A percentile compares a stretch with the other conserved stretches of the same genome.
Evolutionary conservation across 495 filamentous ascomycete species (phyloP).

Genomic region (Copromyces sp.): DNA sequence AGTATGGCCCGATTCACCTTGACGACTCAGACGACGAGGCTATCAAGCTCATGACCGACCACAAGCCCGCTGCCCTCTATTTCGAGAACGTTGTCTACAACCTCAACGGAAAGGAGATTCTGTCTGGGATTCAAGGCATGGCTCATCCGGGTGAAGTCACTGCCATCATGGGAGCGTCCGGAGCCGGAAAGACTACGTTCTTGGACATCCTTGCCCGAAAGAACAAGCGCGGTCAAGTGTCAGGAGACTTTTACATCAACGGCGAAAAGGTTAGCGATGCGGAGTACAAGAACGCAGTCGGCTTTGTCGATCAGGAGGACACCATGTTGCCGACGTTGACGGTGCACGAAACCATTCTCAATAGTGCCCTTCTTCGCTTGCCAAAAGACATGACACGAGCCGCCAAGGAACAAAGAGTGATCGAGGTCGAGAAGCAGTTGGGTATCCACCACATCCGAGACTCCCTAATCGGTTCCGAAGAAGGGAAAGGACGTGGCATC

Average conservation of each 20-base stretch:
- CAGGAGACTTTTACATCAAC: conserved; percentile 86
- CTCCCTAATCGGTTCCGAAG: conserved; percentile 94
- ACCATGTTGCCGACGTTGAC: conserved; percentile 96
- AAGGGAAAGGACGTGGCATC: conserved; percentile 87
- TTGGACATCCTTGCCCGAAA: conserved; percentile 94
- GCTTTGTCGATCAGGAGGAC: conserved; percentile 97
- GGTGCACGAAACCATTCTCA: conserved; percentile 95
- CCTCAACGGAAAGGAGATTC: conserved; percentile 78
- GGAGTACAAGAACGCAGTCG: conserved; percentile 83
- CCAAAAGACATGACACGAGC: conserved; percentile 79
- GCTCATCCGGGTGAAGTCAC: conserved; percentile 85
- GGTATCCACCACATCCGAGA: conserved; percentile 88
- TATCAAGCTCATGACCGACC: conserved; percentile 74
- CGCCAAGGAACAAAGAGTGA: conserved; percentile 79
- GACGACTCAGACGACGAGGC: conserved; percentile 88
- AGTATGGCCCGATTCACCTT: conserved; percentile 64
- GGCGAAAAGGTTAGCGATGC: conserved; percentile 78
- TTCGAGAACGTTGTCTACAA: conserved; percentile 84
- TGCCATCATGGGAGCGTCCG: conserved; percentile 97
- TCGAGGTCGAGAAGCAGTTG: conserved; percentile 90
- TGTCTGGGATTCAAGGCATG: conserved; percentile 68
- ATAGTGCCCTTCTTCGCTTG: conserved; percentile 80
- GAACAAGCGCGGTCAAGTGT: conserved; percentile 78
- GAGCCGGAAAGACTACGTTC: conserved; percentile 95
- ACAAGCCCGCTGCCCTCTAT: conserved; percentile 79